Evolutionary conservation across 306 rosid species (phyloP), one percentile per base, ranked within the genome.

Genomic region (Cercis canadensis): DNA sequence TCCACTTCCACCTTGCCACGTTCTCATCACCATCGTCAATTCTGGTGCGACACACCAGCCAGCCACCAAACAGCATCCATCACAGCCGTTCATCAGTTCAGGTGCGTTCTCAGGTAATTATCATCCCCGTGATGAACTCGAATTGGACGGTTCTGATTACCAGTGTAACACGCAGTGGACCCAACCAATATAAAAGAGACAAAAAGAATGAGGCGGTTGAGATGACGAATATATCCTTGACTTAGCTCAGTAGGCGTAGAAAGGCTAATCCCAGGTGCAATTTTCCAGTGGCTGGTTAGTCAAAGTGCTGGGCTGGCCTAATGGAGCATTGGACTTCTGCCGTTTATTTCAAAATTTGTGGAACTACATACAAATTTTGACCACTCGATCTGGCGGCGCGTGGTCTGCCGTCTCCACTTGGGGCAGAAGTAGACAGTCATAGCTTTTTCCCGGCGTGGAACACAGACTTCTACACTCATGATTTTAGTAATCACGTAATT

Each of bases 301-400:
- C 75, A 75, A 58, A 67, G 16, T 31, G 16, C 49, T 15, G 13
- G 37, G 69, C 47, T 56, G 55, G 67, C 62, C 53, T 10, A n/a
- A n/a, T n/a, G 10, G 43, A 58, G n/a, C 79, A 57, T 36, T 57
- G 12, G 73, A 66, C 57, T 53, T 5, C 78, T 65, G 78, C 46
- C 17, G 65, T 55, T 51, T 17, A 19, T 46, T 14, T 62, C 77
- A 73, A 64, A 21, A 15, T 29, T 8, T 43, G 14, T 6, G 7
- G 31, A 8, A 18, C 11, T 24, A 21, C 6, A 3, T 2, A 7
- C 11, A 46, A 31, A 29, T 12, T 31, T 14, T 0, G 17, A 14
- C 62, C 60, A 50, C 69, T 24, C n/a, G 62, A 54, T 37, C 4
- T 14, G 0, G n/a, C 13, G 8, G 60, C 56, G 56, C 50, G 49